Evolutionary conservation across 768 basidiomycete species (phyloP).

Genomic region (Candolleomyces eurysporus): DNA sequence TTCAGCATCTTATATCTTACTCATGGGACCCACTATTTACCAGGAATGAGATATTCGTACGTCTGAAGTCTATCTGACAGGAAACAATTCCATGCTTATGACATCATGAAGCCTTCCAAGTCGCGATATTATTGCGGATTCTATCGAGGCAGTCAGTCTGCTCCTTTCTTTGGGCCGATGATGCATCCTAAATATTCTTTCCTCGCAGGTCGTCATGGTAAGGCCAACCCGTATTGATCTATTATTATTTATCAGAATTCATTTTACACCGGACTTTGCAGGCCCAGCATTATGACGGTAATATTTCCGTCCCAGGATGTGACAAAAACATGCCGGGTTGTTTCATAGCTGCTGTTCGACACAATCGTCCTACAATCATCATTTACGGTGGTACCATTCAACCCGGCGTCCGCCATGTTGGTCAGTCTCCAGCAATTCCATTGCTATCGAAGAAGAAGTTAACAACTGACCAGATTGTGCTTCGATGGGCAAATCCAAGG

Average conservation of each 20-base stretch:
- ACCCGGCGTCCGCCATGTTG: constrained; percentile 68
- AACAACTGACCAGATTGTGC: constrained; percentile 57
- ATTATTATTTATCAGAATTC: too few relatives aligned
- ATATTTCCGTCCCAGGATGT: constrained; percentile 84
- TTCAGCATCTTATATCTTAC: not conserved
- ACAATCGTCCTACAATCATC: constrained; percentile 86
- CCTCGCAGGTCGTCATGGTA: constrained; percentile 1
- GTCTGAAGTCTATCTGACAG: constrained; percentile 22
- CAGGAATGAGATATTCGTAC: constrained; percentile 87
- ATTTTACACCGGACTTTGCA: constrained; percentile 19
- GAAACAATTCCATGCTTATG: not conserved
- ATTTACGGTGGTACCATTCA: constrained; percentile 87
- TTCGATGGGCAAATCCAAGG: constrained; percentile 70
- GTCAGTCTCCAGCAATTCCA: constrained; percentile 29
- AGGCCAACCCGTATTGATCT: too few relatives aligned
- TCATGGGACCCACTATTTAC: not conserved
- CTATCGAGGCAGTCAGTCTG: constrained; percentile 71
- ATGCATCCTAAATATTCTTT: not conserved
- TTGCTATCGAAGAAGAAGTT: not conserved
- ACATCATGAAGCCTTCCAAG: constrained; percentile 61
- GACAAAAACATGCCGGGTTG: constrained; percentile 95
- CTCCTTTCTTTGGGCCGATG: not conserved
- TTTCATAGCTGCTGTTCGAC: constrained; percentile 80
- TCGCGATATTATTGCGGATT: constrained; percentile 88
- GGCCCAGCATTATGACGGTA: constrained; percentile 89